Evolutionary conservation across 345 rosid genomes (phyloP).

Genomic region (Adansonia digitata): DNA sequence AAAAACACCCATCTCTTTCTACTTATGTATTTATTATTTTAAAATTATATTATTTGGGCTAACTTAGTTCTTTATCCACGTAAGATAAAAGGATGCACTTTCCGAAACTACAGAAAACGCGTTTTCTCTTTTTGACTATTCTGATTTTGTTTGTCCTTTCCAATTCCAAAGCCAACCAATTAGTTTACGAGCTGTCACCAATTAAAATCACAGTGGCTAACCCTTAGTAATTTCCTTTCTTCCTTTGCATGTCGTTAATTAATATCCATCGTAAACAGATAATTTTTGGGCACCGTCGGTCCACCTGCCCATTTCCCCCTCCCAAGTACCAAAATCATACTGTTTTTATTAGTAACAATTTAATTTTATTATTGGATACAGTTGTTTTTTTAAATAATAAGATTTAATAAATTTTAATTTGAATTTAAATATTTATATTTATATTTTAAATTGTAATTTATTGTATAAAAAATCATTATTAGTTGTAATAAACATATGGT

Average conservation of each 20-base stretch:
- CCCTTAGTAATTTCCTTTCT: neutral
- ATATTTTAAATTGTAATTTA: too few relatives aligned
- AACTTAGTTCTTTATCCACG: neutral
- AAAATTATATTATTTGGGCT: neutral
- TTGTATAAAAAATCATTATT: too few relatives aligned
- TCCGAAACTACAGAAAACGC: neutral
- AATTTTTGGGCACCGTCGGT: neutral
- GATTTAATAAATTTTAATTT: too few relatives aligned
- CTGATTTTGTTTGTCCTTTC: neutral
- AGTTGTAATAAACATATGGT: too few relatives aligned
- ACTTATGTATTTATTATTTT: too few relatives aligned
- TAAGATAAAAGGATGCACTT: neutral
- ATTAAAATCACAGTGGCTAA: neutral
- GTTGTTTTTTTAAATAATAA: too few relatives aligned
- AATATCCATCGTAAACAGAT: too few relatives aligned
- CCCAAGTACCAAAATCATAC: neutral
- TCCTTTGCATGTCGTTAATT: too few relatives aligned
- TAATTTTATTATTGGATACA: too few relatives aligned
- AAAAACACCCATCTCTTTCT: too few relatives aligned
- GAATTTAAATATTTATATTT: too few relatives aligned
- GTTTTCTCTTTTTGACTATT: constrained; percentile 7
- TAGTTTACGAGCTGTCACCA: neutral
- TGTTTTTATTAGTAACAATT: too few relatives aligned
- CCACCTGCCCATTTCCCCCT: neutral
- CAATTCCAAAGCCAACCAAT: neutral